Percentiles rank a stretch among this genome's conserved stretches.
Evolutionary conservation across 1,284 basidiomycete species (phyloP).

Genomic region (Albatrellus sp.): DNA sequence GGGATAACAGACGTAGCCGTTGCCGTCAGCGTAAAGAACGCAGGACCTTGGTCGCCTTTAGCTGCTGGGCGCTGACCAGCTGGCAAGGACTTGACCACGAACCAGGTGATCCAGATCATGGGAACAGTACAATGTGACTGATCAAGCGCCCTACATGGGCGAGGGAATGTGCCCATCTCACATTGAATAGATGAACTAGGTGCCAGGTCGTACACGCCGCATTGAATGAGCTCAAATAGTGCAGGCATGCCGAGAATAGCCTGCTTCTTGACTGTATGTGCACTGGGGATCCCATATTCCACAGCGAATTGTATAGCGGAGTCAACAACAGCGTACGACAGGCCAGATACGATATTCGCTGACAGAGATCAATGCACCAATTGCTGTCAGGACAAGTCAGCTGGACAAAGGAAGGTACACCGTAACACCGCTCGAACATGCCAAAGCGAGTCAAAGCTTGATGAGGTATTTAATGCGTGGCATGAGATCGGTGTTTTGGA

Average conservation of each 20-base stretch:
- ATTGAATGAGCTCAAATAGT: slow-evolving; percentile 16
- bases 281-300: slow-evolving; percentile 68
- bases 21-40: slow-evolving; percentile 65
- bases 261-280: no score
- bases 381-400: no score
- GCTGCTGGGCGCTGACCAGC: slow-evolving; percentile 63
- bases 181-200: slow-evolving; percentile 46
- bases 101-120: no score
- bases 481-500: no score
- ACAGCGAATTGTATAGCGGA: slow-evolving; percentile 65
- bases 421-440: no score
- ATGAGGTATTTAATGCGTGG: slow-evolving; percentile 38
- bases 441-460: slow-evolving; percentile 70
- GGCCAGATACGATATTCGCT: slow-evolving; percentile 68
- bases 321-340: slow-evolving; percentile 67
- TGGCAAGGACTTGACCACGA: slow-evolving; percentile 61
- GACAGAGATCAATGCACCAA: slow-evolving; percentile 62
- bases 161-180: slow-evolving; percentile 74
- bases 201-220: slow-evolving; percentile 67
- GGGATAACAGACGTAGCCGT: slow-evolving; percentile 23
- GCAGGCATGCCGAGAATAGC: no score
- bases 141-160: slow-evolving; percentile 49
- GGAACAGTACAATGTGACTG: slow-evolving; percentile 40
- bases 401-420: no score
- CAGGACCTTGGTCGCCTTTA: slow-evolving; percentile 47